phyloP scores from a whole-genome alignment of 148 eudicot species.

The Linanthus parryae region DNA sequence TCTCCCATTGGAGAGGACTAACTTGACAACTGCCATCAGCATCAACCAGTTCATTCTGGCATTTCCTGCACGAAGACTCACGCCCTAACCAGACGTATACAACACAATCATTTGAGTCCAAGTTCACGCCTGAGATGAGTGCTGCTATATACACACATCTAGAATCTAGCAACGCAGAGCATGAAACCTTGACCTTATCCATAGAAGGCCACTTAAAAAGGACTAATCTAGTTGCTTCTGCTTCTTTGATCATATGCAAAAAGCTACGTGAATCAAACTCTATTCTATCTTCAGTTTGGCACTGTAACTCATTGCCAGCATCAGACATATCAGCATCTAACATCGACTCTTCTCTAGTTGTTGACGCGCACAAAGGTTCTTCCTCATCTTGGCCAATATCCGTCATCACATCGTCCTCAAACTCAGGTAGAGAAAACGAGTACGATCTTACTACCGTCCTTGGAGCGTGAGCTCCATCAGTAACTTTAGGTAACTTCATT shows the following conservation, averaged over 20 bases:
- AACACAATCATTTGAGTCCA: neutral
- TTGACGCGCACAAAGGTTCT: slow-evolving; percentile 15
- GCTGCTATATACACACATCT: slow-evolving; percentile 7
- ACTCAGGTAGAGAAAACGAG: slow-evolving; percentile 53
- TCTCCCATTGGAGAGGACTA: slow-evolving; percentile 7
- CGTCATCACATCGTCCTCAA: slow-evolving; percentile 27
- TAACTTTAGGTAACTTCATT: slow-evolving; percentile 34
- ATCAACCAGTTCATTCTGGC: neutral
- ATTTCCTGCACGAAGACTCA: neutral
- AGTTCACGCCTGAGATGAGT: neutral
- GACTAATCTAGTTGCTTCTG: slow-evolving; percentile 8
- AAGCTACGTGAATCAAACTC: slow-evolving; percentile 1
- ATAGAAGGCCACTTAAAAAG: slow-evolving; percentile 16
- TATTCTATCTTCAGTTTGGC: neutral
- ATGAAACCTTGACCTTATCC: slow-evolving; percentile 10
- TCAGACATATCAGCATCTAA: slow-evolving; percentile 24
- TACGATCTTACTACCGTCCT: slow-evolving; percentile 40
- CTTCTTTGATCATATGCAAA: slow-evolving; percentile 6
- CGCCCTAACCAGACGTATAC: slow-evolving; percentile 14
- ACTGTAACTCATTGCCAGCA: slow-evolving; percentile 12
- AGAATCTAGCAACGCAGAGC: slow-evolving; percentile 3
- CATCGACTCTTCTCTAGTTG: slow-evolving; percentile 26
- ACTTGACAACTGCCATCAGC: neutral
- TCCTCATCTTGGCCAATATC: slow-evolving; percentile 17
- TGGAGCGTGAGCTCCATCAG: slow-evolving; percentile 35